Base-by-base conservation (phyloP, 2,329 filamentous ascomycete genomes). In the Colletotrichum kahawae region DNA sequence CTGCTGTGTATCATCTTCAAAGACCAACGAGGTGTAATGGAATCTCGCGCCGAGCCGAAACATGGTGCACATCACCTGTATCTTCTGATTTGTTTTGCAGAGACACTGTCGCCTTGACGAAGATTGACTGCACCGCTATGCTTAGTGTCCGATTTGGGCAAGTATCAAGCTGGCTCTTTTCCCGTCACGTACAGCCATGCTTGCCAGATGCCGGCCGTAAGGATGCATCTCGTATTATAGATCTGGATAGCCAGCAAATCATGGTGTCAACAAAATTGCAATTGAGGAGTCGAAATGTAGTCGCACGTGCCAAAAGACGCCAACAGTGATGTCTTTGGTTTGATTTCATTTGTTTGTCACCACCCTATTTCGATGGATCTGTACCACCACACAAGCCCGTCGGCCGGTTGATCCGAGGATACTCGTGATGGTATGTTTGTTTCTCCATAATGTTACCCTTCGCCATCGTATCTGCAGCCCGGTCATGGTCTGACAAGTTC, bases 101-200 rank as follows among this genome's bases (percentile, higher is more conserved):
- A 51, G n/a, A 21, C 2, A 51, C 13, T 24, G 10, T n/a, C 43
- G 6, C 43, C n/a, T 21, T 18, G 38, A 51, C 5, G n/a, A 51
- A 51, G 6, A 7, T 51, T 51, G 43, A 51, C n/a, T 51, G n/a
- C 43, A 13, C 3, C 43, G 10, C 43, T 51, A 13, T 21, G n/a
- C 43, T 51, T 24, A n/a, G 43, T 51, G 21, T 3, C 43, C 43
- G 10, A 51, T 21, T 51, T 21, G 10, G 21, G 18, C 43, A 51
- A 13, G 12, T 51, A 21, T 21, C n/a, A 51, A 21, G n/a, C 43
- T 0, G 1, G n/a, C 3, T 48, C 9, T 48, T 48, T n/a, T 0
- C n/a, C 43, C 43, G n/a, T 4, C 43, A 48, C 43, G 5, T 13
- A 13, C 12, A 21, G 43, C 0, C 43, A 21, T 51, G 43, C 43